Base-by-base conservation (phyloP, 345 rosid genomes). In the Leavenworthia alabamica region DNA sequence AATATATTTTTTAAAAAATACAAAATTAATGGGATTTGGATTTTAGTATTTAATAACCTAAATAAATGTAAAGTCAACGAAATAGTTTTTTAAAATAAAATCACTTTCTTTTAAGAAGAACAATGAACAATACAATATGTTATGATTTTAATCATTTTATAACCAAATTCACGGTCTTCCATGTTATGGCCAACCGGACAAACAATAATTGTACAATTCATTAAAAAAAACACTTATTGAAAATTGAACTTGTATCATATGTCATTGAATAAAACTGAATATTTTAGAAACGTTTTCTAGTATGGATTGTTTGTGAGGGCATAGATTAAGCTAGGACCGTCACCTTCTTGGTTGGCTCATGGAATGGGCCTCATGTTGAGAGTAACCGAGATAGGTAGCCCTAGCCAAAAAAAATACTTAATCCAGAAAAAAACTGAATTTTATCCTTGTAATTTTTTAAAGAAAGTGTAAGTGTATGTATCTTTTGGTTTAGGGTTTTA, bases 111-210 rank as follows among this genome's bases (percentile, higher is more conserved):
- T 13, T 41, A 65, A 14, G 60, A 62, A 50, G 2, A 20, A 13
- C 13, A 62, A 65, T 9, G 60, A 62, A 50, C 22, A 20, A 13
- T 20, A 62, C 53, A 43, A 10, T 54, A 65, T 67, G 3, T 19
- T 57, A 39, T 31, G 65, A 41, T 56, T 39, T 14, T 35, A 12
- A 39, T 31, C 58, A 41, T 56, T 39, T 14, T 35, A 12, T 54
- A 23, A 67, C 58, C 44, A 67, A 46, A 39, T 33, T 33, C 12
- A 20, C 1, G 48, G 23, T 24, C 56, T 47, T 22, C 42, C 72
- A 58, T 59, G 64, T 67, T 67, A 57, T 37, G 49, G 54, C 58
- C 72, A 58, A 58, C 72, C 49, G 5, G 72, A 57, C 64, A 67
- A 67, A 37, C 37, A 28, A 64, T 53, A 56, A 66, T 37, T 56